Evolutionary conservation across 768 basidiomycete species (phyloP), one percentile per base, ranked within the genome.

Genomic region (Termitomyces bulborhizus): DNA sequence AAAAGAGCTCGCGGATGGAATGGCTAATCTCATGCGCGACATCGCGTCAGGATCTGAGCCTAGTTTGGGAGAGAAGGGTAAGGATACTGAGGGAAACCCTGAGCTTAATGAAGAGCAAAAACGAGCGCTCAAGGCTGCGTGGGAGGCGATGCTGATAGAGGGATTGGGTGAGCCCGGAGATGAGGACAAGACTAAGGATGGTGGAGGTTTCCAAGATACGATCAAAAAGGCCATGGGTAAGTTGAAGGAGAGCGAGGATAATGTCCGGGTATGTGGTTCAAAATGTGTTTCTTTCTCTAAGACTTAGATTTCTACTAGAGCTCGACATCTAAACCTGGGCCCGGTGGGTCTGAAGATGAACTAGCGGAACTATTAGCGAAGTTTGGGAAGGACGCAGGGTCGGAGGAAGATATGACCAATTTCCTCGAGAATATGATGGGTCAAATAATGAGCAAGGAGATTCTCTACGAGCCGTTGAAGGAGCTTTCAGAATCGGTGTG

Each of bases 381-480:
- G 8, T 62, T 73, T 29, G 68, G 65, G 26, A 68, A 60, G 2
- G 69, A 64, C 2, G 67, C 12, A 69, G 74, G 26, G 66, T 70
- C 27, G 81, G 49, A 82, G 1, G 75, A 76, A 0, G 80, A 84
- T 26, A 65, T 93, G 12, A 79, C 86, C 42, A 81, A 76, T 0
- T 71, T 93, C 57, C 75, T 96, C 8, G 90, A 94, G 66, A 79
- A 67, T 26, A 88, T 95, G 82, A 90, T 93, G 89, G 72, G 77
- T 21, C 82, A 86, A 67, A 74, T 93, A 26, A 85, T 92, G 84
- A 81, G 79, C 71, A 88, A 90, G 63, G 88, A 91, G 0, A 74
- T 93, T 3, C 70, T 95, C n/a, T 87, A 93, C 60, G 90, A 93
- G 44, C 93, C 93, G 0, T 65, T 95, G 55, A 90, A 88, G 61